Percentiles rank a stretch among this genome's conserved stretches.
These are phyloP conservation scores for Polytolypa hystricis DNA, from an alignment of 2,329 filamentous ascomycete genomes.

Conservation along the genomic window DNA sequence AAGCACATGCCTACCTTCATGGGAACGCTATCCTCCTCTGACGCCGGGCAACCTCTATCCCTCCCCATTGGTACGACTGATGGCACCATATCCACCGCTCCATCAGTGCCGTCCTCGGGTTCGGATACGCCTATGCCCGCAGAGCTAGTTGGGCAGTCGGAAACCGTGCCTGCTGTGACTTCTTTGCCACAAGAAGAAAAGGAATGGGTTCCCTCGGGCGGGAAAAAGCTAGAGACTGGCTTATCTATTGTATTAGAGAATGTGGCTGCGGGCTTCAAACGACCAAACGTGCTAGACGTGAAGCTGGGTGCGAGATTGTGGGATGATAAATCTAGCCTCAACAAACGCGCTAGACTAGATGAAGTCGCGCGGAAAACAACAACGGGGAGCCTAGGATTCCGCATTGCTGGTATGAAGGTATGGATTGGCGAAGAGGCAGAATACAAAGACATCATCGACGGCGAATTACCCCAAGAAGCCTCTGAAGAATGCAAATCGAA, in stretches of 20 bases:
- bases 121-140: constrained; percentile 12
- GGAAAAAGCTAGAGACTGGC: constrained; percentile 61
- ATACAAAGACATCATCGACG: constrained; percentile 23
- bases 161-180: constrained; percentile 17
- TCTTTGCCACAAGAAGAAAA: constrained; percentile 15
- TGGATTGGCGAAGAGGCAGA: constrained; percentile 34
- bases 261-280: constrained; percentile 64
- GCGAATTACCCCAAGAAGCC: constrained; percentile 33
- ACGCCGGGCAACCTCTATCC: constrained; percentile 31
- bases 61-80: constrained; percentile 37
- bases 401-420: constrained; percentile 55
- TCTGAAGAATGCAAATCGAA: constrained; percentile 41
- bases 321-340: constrained; percentile 56
- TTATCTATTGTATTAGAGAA: constrained; percentile 78
- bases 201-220: constrained; percentile 40
- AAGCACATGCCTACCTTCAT: constrained; percentile 76
- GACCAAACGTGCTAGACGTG: constrained; percentile 83
- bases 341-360: constrained; percentile 50
- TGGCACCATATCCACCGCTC: constrained; percentile 16
- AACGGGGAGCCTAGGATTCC: constrained; percentile 48
- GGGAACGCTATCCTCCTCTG: constrained; percentile 63
- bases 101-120: constrained; percentile 12
- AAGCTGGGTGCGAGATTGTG: constrained; percentile 82
- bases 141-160: constrained; percentile 15
- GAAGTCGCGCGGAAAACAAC: constrained; percentile 49